Percentiles rank a stretch among this genome's conserved stretches.
These are phyloP conservation scores for Suillus variegatus DNA, from an alignment of 768 basidiomycete genomes.

Conservation along the genomic window DNA sequence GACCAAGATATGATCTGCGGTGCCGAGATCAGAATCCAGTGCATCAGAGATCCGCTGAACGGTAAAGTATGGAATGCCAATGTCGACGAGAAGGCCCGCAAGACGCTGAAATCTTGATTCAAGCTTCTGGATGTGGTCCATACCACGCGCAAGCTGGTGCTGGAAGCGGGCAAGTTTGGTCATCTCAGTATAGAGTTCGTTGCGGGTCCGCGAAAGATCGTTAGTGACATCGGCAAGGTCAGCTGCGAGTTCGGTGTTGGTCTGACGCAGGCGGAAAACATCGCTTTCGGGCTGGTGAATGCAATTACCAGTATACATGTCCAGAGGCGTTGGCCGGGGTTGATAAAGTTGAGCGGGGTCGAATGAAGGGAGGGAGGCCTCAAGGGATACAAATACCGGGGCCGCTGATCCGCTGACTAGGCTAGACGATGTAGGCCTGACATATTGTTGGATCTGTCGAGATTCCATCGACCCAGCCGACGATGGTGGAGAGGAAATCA, in stretches of 20 bases:
- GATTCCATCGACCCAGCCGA: background rate
- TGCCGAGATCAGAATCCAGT: conserved; percentile 30
- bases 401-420: conserved; percentile 3
- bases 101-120: conserved; percentile 27
- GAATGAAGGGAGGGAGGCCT: conserved; percentile 23
- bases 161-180: conserved; percentile 27
- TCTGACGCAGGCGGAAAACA: conserved; percentile 15
- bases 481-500: conserved; percentile 11
- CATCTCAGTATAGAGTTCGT: conserved; percentile 31
- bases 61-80: conserved; percentile 27
- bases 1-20: conserved; percentile 43
- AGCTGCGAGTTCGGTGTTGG: conserved; percentile 22
- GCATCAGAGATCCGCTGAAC: conserved; percentile 24
- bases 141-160: conserved; percentile 23
- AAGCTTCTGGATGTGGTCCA: conserved; percentile 28
- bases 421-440: background rate
- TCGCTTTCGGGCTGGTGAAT: background rate
- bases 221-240: conserved; percentile 29
- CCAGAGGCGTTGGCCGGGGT: conserved; percentile 3
- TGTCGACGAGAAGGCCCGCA: conserved; percentile 23
- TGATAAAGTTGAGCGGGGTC: conserved; percentile 27
- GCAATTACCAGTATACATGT: conserved; percentile 13
- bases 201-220: conserved; percentile 31
- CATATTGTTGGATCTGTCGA: background rate
- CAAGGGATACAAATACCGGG: conserved; percentile 27